Evolutionary conservation across 345 rosid genomes (phyloP), one percentile per base, ranked within the genome.

Genomic region (Mangifera indica): DNA sequence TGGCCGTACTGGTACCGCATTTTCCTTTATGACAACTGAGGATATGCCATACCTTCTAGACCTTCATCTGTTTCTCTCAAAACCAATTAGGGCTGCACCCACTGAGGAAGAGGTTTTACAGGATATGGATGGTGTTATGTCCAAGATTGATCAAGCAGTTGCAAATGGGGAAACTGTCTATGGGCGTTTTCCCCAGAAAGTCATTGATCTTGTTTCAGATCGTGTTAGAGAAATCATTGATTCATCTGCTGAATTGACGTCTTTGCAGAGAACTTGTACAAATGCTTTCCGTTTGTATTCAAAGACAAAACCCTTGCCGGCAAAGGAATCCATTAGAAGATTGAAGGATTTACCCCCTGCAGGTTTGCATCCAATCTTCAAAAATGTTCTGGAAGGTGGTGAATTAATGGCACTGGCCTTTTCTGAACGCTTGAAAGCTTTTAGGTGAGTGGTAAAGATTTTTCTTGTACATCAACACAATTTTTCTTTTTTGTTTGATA

Each of bases 1-100:
- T 52, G 99, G 99, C 46, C 88, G 98, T 26, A 88, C 85, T 66
- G 98, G 99, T 53, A 85, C 90, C 53, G 99, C 99, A 13, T 92
- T 82, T 79, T 92, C 99, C 53, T 92, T 95, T 76, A 70, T 95
- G 65, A 92, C 99, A 71, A 76, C 97, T 56, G 97, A 91, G 76
- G 99, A 92, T 76, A 84, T 95, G 87, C 87, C 99, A 22, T 95
- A 89, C 74, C 75, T 92, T 74, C 76, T 95, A 61, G 98, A 95
- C 83, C 98, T 95, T 78, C 99, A 91, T 85, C 85, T 95, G 18
- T 92, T 92, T 81, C 91, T 95, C 68, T 95, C 98, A 18, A 95
- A 87, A 68, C 93, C 98, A 7, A 76, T 95, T 56, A 84, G 85
- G 80, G 83, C 99, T 76, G 96, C 99, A 18, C 98, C 98, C 15